phyloP scores from a whole-genome alignment of 2,329 filamentous ascomycete genomes.

The Ilyonectria robusta region DNA sequence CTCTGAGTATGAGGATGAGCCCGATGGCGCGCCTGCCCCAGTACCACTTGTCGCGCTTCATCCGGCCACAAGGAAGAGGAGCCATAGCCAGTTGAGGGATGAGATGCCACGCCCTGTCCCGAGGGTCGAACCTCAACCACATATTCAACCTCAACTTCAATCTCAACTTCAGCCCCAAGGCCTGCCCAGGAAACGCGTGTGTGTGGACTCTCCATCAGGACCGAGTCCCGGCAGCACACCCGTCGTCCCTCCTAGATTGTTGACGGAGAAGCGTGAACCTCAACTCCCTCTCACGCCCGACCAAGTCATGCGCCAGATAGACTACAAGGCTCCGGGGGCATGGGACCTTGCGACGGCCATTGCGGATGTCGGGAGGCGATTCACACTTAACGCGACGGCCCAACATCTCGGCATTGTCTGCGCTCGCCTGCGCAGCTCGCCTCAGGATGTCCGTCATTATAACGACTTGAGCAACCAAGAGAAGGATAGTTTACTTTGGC shows the following conservation, averaged over 20 bases:
- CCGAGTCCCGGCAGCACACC: not conserved
- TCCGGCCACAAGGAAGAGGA: conserved; percentile 32
- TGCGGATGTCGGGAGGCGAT: conserved; percentile 38
- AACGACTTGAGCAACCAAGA: conserved; percentile 1
- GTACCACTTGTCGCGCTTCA: conserved; percentile 2
- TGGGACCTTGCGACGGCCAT: conserved; percentile 32
- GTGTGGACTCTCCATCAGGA: conserved; percentile 19
- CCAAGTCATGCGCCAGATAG: conserved; percentile 30
- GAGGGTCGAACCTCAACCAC: not conserved
- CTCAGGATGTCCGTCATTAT: conserved; percentile 8
- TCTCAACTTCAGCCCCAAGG: conserved; percentile 16
- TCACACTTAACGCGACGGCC: conserved; percentile 30
- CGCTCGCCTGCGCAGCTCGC: conserved; percentile 11
- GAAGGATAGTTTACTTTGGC: conserved; percentile 11
- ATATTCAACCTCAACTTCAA: too few species aligned
- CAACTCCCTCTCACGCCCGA: conserved; percentile 23
- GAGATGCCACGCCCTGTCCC: conserved; percentile 27
- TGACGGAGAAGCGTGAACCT: not conserved
- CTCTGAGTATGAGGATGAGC: conserved; percentile 20
- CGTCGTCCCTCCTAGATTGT: not conserved
- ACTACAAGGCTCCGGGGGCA: conserved; percentile 19
- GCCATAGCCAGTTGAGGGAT: conserved; percentile 25
- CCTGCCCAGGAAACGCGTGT: conserved; percentile 30
- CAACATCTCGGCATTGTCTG: conserved; percentile 39
- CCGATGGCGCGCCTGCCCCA: not conserved